Percentiles rank a stretch among this genome's conserved stretches.
These are phyloP conservation scores for Apiotrichum gamsii DNA, from an alignment of 1,284 basidiomycete species.

Conservation along the genomic window DNA sequence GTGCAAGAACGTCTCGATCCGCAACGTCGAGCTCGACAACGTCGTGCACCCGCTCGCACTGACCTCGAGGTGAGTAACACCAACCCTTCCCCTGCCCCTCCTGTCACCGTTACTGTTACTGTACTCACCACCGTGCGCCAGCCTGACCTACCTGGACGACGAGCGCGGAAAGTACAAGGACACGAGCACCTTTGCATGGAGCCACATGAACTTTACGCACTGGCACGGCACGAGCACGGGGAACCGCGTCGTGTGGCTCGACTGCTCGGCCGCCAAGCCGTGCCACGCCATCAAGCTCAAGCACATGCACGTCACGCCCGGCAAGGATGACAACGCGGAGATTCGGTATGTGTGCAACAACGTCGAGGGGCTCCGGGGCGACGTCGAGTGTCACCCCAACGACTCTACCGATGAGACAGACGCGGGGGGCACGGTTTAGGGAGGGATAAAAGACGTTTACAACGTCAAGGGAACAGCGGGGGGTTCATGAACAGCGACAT, in stretches of 20 bases:
- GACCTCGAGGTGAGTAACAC: conserved; percentile 21
- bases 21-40: conserved; percentile 47
- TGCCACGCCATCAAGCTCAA: conserved; percentile 28
- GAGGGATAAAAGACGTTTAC: too few species aligned
- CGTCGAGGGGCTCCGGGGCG: conserved; percentile 12
- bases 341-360: conserved; percentile 31
- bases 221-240: conserved; percentile 20
- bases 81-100: conserved; percentile 5
- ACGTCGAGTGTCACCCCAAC: conserved; percentile 19
- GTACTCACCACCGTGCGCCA: not conserved
- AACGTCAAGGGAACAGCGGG: too few species aligned
- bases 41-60: conserved; percentile 25
- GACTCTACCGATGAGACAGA: conserved; percentile 20
- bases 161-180: conserved; percentile 10
- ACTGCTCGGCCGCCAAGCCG: conserved; percentile 27
- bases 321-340: conserved; percentile 23
- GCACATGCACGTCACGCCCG: conserved; percentile 22
- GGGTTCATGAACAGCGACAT: too few species aligned
- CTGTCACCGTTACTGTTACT: too few species aligned
- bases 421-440: conserved; percentile 12
- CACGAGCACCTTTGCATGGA: conserved; percentile 26
- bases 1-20: conserved; percentile 53
- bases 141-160: conserved; percentile 9
- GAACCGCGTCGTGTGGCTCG: conserved; percentile 29
- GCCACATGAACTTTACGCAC: conserved; percentile 28